phyloP scores from a whole-genome alignment of 441 rosid species.

The Pelargonium australe region DNA sequence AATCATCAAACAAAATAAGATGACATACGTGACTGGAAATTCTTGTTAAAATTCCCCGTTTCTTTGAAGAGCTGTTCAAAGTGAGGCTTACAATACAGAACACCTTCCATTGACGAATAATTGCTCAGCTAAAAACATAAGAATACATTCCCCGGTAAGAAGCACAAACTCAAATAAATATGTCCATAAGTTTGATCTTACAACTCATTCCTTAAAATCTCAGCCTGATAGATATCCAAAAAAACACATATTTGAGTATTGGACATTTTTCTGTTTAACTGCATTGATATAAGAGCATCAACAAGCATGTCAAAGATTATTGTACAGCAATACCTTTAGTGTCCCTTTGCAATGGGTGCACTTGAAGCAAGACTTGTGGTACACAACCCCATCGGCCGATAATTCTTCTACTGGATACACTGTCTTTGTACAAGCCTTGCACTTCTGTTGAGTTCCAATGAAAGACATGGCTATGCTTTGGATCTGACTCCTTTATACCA shows the following conservation, averaged over 20 bases:
- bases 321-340: constrained; percentile 42
- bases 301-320: background rate
- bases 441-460: constrained; percentile 86
- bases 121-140: constrained; percentile 54
- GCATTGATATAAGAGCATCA: background rate
- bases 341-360: constrained; percentile 93
- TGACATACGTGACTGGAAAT: constrained; percentile 78
- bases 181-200: background rate
- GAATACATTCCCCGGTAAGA: constrained; percentile 8
- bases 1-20: constrained; percentile 9
- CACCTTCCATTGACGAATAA: constrained; percentile 96
- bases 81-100: constrained; percentile 90
- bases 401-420: constrained; percentile 86
- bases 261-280: constrained; percentile 11
- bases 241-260: background rate
- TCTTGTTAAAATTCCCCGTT: constrained; percentile 81
- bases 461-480: constrained; percentile 49
- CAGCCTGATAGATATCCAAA: background rate
- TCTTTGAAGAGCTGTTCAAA: constrained; percentile 96
- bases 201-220: background rate
- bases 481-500: constrained; percentile 29
- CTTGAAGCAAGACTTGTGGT: constrained; percentile 90
- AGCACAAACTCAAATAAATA: constrained; percentile 15
- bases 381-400: constrained; percentile 81
- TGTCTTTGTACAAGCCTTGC: constrained; percentile 92